phyloP scores from a whole-genome alignment of 768 basidiomycete genomes.

The Baorangia bicolor region DNA sequence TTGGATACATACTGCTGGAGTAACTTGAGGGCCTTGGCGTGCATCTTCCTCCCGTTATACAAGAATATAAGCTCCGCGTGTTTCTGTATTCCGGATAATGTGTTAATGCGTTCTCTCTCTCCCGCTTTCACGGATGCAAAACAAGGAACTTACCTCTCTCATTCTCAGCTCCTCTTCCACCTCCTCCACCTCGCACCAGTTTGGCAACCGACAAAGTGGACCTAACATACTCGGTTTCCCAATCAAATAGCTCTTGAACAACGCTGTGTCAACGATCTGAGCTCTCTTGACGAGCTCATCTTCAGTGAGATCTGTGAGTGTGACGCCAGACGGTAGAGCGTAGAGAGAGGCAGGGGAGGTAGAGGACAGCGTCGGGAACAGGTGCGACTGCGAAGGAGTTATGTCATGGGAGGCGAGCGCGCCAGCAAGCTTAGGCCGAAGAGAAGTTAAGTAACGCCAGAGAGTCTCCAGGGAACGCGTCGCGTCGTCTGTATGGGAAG shows the following conservation, averaged over 20 bases:
- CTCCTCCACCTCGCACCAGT: constrained; percentile 97
- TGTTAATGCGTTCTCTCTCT: background rate
- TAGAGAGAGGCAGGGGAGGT: constrained; percentile 75
- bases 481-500: constrained; percentile 47
- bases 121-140: background rate
- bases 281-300: constrained; percentile 86
- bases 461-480: constrained; percentile 83
- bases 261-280: constrained; percentile 91
- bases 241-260: constrained; percentile 90
- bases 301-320: constrained; percentile 69
- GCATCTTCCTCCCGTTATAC: constrained; percentile 96
- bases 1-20: constrained; percentile 68
- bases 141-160: constrained; percentile 58
- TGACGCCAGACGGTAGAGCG: constrained; percentile 65
- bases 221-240: constrained; percentile 80
- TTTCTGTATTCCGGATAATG: constrained; percentile 54
- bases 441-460: constrained; percentile 83
- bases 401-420: constrained; percentile 71
- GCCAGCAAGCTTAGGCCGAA: constrained; percentile 80
- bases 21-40: constrained; percentile 78
- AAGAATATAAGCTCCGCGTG: constrained; percentile 86
- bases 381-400: constrained; percentile 67
- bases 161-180: constrained; percentile 84
- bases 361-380: constrained; percentile 68
- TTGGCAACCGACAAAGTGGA: constrained; percentile 83